phyloP scores from a whole-genome alignment of 164 flowering plant species.

The Stephania japonica region DNA sequence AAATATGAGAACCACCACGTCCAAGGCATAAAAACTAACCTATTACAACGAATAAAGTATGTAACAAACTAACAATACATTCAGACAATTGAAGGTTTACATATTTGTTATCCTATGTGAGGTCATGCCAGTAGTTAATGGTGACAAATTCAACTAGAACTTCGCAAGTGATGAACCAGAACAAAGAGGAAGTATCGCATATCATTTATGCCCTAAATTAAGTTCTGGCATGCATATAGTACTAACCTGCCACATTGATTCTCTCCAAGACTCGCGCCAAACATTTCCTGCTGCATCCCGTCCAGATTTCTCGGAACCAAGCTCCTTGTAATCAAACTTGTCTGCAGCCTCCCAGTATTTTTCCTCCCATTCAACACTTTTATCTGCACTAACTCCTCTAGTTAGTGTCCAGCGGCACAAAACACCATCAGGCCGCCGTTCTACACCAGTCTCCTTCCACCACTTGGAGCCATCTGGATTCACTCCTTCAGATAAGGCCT shows the following conservation, averaged over 20 bases:
- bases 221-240: not conserved
- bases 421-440: slow-evolving; percentile 77
- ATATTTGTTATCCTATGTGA: not conserved
- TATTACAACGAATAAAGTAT: too few relatives aligned
- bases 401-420: slow-evolving; percentile 88
- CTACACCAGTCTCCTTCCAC: slow-evolving; percentile 92
- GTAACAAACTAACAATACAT: too few relatives aligned
- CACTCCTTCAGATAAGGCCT: slow-evolving; percentile 38
- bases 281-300: slow-evolving; percentile 86
- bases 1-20: too few relatives aligned
- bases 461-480: slow-evolving; percentile 73
- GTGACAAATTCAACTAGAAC: not conserved
- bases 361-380: slow-evolving; percentile 81
- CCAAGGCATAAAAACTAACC: too few relatives aligned
- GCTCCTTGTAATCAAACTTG: slow-evolving; percentile 77
- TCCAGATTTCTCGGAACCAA: slow-evolving; percentile 96
- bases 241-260: slow-evolving; percentile 84
- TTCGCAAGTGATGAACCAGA: not conserved
- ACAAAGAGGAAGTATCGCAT: not conserved
- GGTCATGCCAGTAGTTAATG: not conserved
- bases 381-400: slow-evolving; percentile 81
- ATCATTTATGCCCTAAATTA: not conserved
- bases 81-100: too few relatives aligned
- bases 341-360: slow-evolving; percentile 96
- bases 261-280: slow-evolving; percentile 95